These are phyloP conservation scores for Dendryphion nanum DNA, from an alignment of 2,329 filamentous ascomycete species.

Conservation along the genomic window DNA sequence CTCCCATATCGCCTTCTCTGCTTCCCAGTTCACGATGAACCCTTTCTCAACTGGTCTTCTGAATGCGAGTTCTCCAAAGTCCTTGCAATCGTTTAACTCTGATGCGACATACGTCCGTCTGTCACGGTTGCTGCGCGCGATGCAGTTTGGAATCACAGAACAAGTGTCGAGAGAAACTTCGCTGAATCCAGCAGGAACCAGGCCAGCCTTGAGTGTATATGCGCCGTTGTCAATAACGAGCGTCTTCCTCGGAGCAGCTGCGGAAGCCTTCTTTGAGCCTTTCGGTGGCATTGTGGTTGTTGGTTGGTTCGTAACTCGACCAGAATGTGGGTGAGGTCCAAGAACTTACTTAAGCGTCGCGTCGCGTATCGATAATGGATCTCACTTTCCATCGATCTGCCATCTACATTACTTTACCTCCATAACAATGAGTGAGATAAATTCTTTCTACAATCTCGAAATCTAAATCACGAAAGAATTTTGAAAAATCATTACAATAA, in stretches of 20 bases:
- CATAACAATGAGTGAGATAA: too few relatives aligned
- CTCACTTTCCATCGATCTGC: too few relatives aligned
- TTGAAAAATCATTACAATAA: too few relatives aligned
- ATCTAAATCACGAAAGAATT: too few relatives aligned
- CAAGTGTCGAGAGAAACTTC: slow-evolving; percentile 47
- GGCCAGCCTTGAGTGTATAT: slow-evolving; percentile 86
- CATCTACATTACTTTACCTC: too few relatives aligned
- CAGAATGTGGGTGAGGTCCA: too few relatives aligned
- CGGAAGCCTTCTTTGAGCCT: slow-evolving; percentile 25
- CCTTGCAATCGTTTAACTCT: slow-evolving; percentile 74
- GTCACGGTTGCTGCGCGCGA: slow-evolving; percentile 75
- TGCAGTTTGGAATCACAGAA: slow-evolving; percentile 78
- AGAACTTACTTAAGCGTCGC: too few relatives aligned
- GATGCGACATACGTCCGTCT: slow-evolving; percentile 76
- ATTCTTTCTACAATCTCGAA: too few relatives aligned
- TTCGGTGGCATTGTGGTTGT: slow-evolving; percentile 30
- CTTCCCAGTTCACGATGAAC: slow-evolving; percentile 95
- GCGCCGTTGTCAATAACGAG: slow-evolving; percentile 93
- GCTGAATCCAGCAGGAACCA: slow-evolving; percentile 46
- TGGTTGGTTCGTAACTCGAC: too few relatives aligned
- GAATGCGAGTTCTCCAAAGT: slow-evolving; percentile 87
- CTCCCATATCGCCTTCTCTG: slow-evolving; percentile 94
- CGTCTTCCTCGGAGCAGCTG: slow-evolving; percentile 47
- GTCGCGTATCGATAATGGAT: too few relatives aligned
- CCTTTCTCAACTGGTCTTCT: slow-evolving; percentile 90